Base-by-base conservation (phyloP, 176 grass and related monocot genomes). In the Otatea glauca region DNA sequence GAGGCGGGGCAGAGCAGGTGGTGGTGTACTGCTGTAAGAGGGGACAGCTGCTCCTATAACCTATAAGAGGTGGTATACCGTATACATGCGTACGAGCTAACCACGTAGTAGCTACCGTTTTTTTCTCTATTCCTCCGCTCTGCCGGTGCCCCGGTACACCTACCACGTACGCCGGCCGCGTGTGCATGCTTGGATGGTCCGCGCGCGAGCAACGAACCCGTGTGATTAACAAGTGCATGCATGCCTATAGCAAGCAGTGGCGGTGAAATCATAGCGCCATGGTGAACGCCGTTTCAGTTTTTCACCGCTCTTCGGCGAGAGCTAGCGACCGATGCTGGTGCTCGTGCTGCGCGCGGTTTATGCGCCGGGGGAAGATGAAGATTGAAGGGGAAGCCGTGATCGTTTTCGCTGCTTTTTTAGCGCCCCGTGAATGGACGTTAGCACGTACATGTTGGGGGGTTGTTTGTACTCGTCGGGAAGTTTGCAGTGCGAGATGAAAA, bases 391-490 rank as follows among this genome's bases (percentile, higher is more conserved):
- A 37, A 37, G 42, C 9, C 8, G 42, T 7, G 45, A 21, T 71
- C 51, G 5, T 82, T 47, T 21, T 78, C 83, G 63, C 38, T 23
- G 37, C 49, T 43, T 78, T 70, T 68, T 50, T 0, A 39, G 35
- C 75, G 23, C 16, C 73, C 54, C 80, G 74, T 88, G 80, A 81
- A 81, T 48, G 69, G 85, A 32, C 55, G 84, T 51, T 86, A 15
- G 58, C 59, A 80, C 76, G 76, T 86, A 86, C 77, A 60, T 42
- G 45, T 80, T 80, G 9, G 42, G 29, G 60, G 49, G 68, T 80
- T 72, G 76, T 73, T 72, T 51, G 84, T 53, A 54, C 84, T 29
- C 15, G 55, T 49, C 84, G 43, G 84, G 29, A 64, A 70, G 74
- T 12, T 71, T 20, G 42, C 69, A 13, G 35, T 9, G 63, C 13